Evolutionary conservation across 768 basidiomycete species (phyloP).

Genomic region (Panus rudis): DNA sequence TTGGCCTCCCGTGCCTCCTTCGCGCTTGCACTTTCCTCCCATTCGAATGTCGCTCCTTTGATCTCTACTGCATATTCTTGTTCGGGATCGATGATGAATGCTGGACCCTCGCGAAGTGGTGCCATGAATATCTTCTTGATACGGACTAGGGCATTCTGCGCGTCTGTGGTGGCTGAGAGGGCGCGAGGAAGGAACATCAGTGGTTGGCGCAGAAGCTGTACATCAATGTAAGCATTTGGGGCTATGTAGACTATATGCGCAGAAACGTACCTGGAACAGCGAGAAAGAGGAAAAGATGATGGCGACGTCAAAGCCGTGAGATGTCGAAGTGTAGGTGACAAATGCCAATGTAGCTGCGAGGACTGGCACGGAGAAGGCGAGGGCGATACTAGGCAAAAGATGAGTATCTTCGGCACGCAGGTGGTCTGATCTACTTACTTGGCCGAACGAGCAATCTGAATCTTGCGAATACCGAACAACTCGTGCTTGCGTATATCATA

Average conservation of each 20-base stretch:
- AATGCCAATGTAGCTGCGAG: conserved; percentile 63
- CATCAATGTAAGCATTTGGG: not conserved
- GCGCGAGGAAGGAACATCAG: conserved; percentile 61
- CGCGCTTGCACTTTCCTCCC: conserved; percentile 37
- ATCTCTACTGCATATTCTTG: conserved; percentile 45
- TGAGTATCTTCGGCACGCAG: not conserved
- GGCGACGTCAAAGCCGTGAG: conserved; percentile 52
- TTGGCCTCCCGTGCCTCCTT: conserved; percentile 12
- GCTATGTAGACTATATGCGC: not conserved
- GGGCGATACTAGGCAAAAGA: conserved; percentile 35
- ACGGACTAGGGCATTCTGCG: conserved; percentile 52
- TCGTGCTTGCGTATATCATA: conserved; percentile 46
- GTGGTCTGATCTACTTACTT: conserved; percentile 36
- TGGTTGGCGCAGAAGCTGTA: conserved; percentile 58
- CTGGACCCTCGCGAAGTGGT: conserved; percentile 37
- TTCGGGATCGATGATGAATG: conserved; percentile 36
- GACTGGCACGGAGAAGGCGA: conserved; percentile 53
- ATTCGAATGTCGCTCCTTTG: conserved; percentile 53
- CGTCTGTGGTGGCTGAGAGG: conserved; percentile 57
- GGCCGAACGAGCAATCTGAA: conserved; percentile 53
- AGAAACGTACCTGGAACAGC: conserved; percentile 40
- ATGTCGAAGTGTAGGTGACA: conserved; percentile 53
- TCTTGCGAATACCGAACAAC: conserved; percentile 46
- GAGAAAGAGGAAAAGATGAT: conserved; percentile 63
- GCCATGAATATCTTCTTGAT: conserved; percentile 44